Percentiles rank a stretch among this genome's conserved stretches.
Evolutionary conservation across 441 rosid species (phyloP).

Genomic region (Populus hybrid): DNA sequence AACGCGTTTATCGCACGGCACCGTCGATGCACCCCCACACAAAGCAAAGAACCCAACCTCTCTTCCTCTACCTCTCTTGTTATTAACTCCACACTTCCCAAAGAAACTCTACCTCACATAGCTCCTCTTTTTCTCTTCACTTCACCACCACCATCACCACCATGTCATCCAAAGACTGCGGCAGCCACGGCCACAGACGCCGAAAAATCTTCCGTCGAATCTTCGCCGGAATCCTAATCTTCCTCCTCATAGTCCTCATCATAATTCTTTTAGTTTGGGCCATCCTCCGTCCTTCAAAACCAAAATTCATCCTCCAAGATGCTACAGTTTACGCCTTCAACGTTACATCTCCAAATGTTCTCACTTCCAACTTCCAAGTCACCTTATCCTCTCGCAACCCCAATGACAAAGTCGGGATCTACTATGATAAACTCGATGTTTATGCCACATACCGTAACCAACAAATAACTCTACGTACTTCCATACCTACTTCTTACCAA

Average conservation of each 20-base stretch:
- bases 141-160: background rate
- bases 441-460: slow-evolving; percentile 73
- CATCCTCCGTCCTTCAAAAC: slow-evolving; percentile 71
- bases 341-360: slow-evolving; percentile 55
- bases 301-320: slow-evolving; percentile 82
- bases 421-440: slow-evolving; percentile 74
- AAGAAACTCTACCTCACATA: background rate
- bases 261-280: slow-evolving; percentile 68
- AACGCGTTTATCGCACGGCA: slow-evolving; percentile 1
- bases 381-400: slow-evolving; percentile 78
- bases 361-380: slow-evolving; percentile 75
- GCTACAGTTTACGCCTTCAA: slow-evolving; percentile 84
- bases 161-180: slow-evolving; percentile 37
- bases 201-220: slow-evolving; percentile 30
- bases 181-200: slow-evolving; percentile 41
- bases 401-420: slow-evolving; percentile 68
- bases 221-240: slow-evolving; percentile 38
- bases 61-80: background rate
- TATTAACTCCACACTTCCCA: background rate
- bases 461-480: slow-evolving; percentile 66
- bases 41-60: background rate
- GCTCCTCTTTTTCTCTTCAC: background rate
- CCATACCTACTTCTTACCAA: slow-evolving; percentile 60
- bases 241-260: slow-evolving; percentile 45
- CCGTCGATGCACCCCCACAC: background rate